A percentile compares a stretch with the other conserved stretches of the same genome.
These are phyloP conservation scores for Durusdinium trenchii DNA, from an alignment of 73 alveolate species.

Conservation along the genomic window DNA sequence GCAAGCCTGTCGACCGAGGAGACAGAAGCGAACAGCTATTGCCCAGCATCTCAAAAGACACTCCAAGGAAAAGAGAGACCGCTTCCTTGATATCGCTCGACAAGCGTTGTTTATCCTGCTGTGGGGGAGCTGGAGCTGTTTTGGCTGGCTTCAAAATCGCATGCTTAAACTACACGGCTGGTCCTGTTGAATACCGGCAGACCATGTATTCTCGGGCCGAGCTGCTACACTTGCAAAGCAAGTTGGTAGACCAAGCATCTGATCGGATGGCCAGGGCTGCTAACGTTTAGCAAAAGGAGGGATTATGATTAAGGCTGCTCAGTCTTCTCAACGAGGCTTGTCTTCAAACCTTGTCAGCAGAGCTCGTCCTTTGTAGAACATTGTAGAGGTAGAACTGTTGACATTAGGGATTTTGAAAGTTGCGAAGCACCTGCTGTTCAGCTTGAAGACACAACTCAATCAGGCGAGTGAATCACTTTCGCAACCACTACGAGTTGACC, in stretches of 20 bases:
- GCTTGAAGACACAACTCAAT: background rate
- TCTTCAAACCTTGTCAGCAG: background rate
- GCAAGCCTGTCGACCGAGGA: constrained; percentile 5
- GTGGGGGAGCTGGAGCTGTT: constrained; percentile 94
- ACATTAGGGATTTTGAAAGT: background rate
- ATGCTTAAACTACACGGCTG: constrained; percentile 96
- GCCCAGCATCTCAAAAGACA: constrained; percentile 16
- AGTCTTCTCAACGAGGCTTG: background rate
- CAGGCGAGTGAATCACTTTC: constrained; percentile 96
- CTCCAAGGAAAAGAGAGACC: background rate
- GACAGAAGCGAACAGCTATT: constrained; percentile 9
- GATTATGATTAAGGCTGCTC: too few relatives aligned
- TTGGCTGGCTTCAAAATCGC: constrained; percentile 97
- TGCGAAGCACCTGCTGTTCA: background rate
- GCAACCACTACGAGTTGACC: constrained; percentile 97
- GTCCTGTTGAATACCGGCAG: constrained; percentile 96
- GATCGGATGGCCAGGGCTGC: constrained; percentile 74
- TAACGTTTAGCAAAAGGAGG: background rate
- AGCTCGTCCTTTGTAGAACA: background rate
- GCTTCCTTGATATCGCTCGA: constrained; percentile 95
- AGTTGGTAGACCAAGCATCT: constrained; percentile 74
- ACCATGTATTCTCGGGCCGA: constrained; percentile 63
- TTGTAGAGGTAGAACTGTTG: background rate
- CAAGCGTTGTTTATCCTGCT: constrained; percentile 96
- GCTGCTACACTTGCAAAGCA: constrained; percentile 72